Evolutionary conservation across 1,139 yeast genomes (phyloP).

Genomic region (Pichia sp.): DNA sequence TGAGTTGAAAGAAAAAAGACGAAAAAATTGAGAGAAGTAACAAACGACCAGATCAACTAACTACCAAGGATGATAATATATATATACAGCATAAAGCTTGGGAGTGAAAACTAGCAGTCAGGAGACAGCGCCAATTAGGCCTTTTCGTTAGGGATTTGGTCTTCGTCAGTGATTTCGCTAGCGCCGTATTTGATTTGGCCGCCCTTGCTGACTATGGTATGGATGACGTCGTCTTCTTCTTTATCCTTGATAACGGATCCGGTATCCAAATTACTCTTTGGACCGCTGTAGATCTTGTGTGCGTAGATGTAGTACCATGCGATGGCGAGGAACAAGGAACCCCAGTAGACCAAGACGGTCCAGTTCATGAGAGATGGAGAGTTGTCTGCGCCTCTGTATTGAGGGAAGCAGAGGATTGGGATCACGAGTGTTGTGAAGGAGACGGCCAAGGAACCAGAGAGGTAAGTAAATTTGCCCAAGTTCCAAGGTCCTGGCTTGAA

Average conservation of each 20-base stretch:
- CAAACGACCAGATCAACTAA: too few relatives aligned
- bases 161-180: slow-evolving; percentile 3
- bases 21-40: not conserved
- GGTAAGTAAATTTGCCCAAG: slow-evolving; percentile 51
- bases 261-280: slow-evolving; percentile 51
- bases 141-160: slow-evolving; percentile 3
- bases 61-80: not conserved
- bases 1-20: not conserved
- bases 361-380: slow-evolving; percentile 57
- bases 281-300: slow-evolving; percentile 65
- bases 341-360: slow-evolving; percentile 66
- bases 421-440: slow-evolving; percentile 57
- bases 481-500: slow-evolving; percentile 70
- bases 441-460: slow-evolving; percentile 41
- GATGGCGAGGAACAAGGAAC: slow-evolving; percentile 51
- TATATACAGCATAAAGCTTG: too few relatives aligned
- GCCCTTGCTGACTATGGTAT: slow-evolving; percentile 19
- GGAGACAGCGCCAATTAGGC: not conserved
- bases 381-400: slow-evolving; percentile 44
- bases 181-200: slow-evolving; percentile 14
- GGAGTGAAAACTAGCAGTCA: too few relatives aligned
- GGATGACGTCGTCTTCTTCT: slow-evolving; percentile 19
- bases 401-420: slow-evolving; percentile 66
- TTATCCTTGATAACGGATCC: slow-evolving; percentile 10
- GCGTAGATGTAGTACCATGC: slow-evolving; percentile 56